A percentile compares a stretch with the other conserved stretches of the same genome.
phyloP scores from a whole-genome alignment of 2,329 filamentous ascomycete species.

The Macroventuria anomochaeta region DNA sequence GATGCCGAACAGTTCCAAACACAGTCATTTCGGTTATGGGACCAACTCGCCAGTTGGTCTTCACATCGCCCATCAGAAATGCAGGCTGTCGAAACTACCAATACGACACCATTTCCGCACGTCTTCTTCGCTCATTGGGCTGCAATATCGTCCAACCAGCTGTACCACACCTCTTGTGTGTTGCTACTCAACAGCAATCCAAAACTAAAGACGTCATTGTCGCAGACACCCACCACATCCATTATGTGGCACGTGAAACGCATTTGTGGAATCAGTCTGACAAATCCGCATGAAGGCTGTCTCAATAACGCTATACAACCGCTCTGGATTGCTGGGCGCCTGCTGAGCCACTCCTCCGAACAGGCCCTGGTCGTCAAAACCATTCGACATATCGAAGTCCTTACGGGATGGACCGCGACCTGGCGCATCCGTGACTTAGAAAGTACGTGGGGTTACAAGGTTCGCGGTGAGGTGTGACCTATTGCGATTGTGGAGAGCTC shows the following conservation, averaged over 20 bases:
- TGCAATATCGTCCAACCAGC: slow-evolving; percentile 63
- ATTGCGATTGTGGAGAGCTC: neutral
- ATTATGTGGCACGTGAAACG: slow-evolving; percentile 62
- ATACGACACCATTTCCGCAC: slow-evolving; percentile 57
- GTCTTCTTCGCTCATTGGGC: slow-evolving; percentile 62
- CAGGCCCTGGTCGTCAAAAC: slow-evolving; percentile 51
- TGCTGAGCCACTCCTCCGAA: slow-evolving; percentile 60
- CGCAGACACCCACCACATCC: slow-evolving; percentile 48
- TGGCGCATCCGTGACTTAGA: slow-evolving; percentile 63
- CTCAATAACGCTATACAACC: slow-evolving; percentile 66
- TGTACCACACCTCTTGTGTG: slow-evolving; percentile 64
- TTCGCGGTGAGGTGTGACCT: slow-evolving; percentile 17
- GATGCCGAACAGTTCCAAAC: slow-evolving; percentile 50
- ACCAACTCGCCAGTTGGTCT: slow-evolving; percentile 59
- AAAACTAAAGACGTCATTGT: slow-evolving; percentile 30
- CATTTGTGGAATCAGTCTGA: slow-evolving; percentile 63
- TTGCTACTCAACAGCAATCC: slow-evolving; percentile 58
- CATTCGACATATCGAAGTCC: slow-evolving; percentile 59
- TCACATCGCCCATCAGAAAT: slow-evolving; percentile 56
- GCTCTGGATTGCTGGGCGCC: slow-evolving; percentile 62
- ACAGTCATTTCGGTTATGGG: slow-evolving; percentile 59
- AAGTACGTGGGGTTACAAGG: slow-evolving; percentile 38
- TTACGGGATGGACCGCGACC: slow-evolving; percentile 61
- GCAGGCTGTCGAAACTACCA: slow-evolving; percentile 54
- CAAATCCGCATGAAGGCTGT: slow-evolving; percentile 63